Evolutionary conservation across 352 stramenopile species (phyloP).

Genomic region (Nothophytophthora sp.): DNA sequence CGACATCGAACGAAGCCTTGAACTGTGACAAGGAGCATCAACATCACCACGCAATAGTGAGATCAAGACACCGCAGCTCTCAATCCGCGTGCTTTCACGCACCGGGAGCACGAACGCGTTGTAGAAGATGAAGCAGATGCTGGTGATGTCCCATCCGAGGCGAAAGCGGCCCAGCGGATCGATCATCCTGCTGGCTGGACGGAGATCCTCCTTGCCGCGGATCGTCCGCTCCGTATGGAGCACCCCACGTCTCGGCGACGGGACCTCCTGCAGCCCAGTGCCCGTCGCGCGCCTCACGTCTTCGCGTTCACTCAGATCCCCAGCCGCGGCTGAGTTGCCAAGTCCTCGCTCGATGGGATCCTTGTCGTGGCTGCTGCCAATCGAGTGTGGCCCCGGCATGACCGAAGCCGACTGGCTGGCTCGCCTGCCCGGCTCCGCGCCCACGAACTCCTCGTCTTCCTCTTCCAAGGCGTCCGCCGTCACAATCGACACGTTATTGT

Average conservation of each 20-base stretch:
- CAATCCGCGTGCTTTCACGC: slow-evolving; percentile 6
- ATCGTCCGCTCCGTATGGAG: slow-evolving; percentile 36
- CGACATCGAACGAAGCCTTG: slow-evolving; percentile 57
- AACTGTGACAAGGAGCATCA: slow-evolving; percentile 33
- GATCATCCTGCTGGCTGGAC: slow-evolving; percentile 44
- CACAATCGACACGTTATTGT: slow-evolving; percentile 12
- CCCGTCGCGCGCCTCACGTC: slow-evolving; percentile 16
- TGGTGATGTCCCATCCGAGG: slow-evolving; percentile 64
- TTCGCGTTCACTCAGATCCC: slow-evolving; percentile 9
- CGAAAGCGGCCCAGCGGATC: slow-evolving; percentile 60
- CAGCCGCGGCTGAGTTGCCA: neutral
- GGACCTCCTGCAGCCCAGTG: slow-evolving; percentile 11
- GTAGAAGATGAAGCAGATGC: slow-evolving; percentile 77
- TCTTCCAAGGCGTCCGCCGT: slow-evolving; percentile 31
- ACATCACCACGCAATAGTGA: slow-evolving; percentile 1
- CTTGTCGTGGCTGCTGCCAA: neutral
- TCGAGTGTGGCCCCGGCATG: neutral
- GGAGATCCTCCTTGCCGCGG: slow-evolving; percentile 24
- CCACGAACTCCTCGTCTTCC: slow-evolving; percentile 8
- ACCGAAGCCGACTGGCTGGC: neutral
- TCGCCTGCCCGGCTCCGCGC: neutral
- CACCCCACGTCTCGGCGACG: slow-evolving; percentile 6
- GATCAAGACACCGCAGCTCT: neutral
- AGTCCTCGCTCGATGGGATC: no score
- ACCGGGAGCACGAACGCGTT: slow-evolving; percentile 70